Base-by-base conservation (phyloP, 345 rosid species). In the Salix suchowensis region DNA sequence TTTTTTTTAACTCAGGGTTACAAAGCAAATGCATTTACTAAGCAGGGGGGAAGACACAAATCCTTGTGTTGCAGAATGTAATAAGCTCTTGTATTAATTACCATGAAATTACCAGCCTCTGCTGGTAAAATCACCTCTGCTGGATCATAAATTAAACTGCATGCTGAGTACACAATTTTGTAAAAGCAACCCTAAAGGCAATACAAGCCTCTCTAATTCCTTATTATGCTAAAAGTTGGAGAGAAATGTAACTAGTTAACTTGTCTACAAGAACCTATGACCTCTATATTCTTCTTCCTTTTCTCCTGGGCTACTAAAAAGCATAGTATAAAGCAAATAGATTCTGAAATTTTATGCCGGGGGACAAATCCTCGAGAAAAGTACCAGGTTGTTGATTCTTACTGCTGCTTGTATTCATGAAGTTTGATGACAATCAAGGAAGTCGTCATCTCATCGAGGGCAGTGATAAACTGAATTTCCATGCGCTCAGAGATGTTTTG, bases 181-280 rank as follows among this genome's bases (percentile, higher is more conserved):
- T 48, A 54, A 74, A 73, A 69, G 69, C 28, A 71, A 72, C 71
- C 68, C 84, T 82, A 88, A 70, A 46, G 48, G 34, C 82, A 78
- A 36, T 46, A 8, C 44, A 69, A 55, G 78, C 66, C 75, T 78
- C 60, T 75, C 87, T 86, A 83, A 70, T 84, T 78, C 72, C 76
- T 85, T 87, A 83, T 88, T 84, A 70, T 75, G 78, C 91, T 85
- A 90, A 60, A 77, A 84, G 84, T 72, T 84, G 82, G 79, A 62
- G 80, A 81, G 54, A 78, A 36, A 78, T 80, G 78, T 80, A 83
- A 75, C 83, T 84, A 87, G 73, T 65, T 79, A 61, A 72, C 58
- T 18, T 54, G 67, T 30, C 91, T 89, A 89, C 83, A 84, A 88
- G 86, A 82, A 84, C 79, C 89, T 88, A 88, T 76, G 75, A 80